Conservation (phyloP, 1,284 basidiomycete genomes). For the Rhizopogon hawkerae region DNA sequence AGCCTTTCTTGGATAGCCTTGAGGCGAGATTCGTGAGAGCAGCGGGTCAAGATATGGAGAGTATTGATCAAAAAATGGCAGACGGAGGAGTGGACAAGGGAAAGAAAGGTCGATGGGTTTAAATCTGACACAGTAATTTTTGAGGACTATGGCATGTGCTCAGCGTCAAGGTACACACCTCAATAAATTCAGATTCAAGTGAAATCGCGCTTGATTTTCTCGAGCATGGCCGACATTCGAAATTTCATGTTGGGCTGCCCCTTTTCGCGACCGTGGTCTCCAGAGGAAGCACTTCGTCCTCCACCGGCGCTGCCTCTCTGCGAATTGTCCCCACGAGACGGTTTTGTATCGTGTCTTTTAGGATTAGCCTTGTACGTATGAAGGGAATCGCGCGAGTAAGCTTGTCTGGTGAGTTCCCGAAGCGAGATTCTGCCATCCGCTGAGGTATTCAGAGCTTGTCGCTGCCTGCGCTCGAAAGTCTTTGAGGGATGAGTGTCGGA, state of each 20-base stretch:
- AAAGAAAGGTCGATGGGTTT: slow-evolving; percentile 31
- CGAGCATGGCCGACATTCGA: slow-evolving; percentile 71
- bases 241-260: slow-evolving; percentile 73
- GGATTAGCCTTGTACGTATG: slow-evolving; percentile 49
- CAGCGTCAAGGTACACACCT: background rate
- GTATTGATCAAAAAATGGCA: slow-evolving; percentile 24
- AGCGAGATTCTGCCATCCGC: slow-evolving; percentile 26
- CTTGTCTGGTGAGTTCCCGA: slow-evolving; percentile 51
- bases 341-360: slow-evolving; percentile 9
- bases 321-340: background rate
- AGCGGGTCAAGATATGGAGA: slow-evolving; percentile 20
- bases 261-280: slow-evolving; percentile 25
- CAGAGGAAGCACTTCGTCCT: slow-evolving; percentile 16
- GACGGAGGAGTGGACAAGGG: slow-evolving; percentile 57
- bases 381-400: slow-evolving; percentile 50
- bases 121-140: slow-evolving; percentile 5
- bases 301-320: slow-evolving; percentile 6
- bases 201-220: slow-evolving; percentile 61
- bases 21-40: slow-evolving; percentile 60
- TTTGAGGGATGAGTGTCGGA: background rate
- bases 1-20: slow-evolving; percentile 49
- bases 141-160: slow-evolving; percentile 8
- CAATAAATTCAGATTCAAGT: slow-evolving; percentile 20
- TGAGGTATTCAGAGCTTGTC: background rate
- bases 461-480: background rate